These are phyloP conservation scores for Colletotrichum paranaense DNA, from an alignment of 2,329 filamentous ascomycete species.

Conservation along the genomic window DNA sequence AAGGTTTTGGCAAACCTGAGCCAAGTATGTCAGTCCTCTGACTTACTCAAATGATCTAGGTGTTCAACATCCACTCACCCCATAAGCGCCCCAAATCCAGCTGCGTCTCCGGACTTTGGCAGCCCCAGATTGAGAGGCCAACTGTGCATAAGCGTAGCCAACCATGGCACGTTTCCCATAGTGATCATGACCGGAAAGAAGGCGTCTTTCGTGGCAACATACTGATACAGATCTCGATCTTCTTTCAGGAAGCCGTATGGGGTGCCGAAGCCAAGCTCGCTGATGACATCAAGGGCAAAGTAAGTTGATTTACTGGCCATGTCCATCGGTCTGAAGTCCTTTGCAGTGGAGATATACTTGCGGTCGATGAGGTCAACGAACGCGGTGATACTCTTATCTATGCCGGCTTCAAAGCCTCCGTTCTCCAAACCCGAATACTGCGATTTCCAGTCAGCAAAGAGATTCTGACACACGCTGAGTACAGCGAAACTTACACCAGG, in stretches of 20 bases:
- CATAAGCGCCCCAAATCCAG: slow-evolving; percentile 48
- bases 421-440: slow-evolving; percentile 35
- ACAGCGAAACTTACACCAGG: slow-evolving; percentile 47
- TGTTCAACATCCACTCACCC: slow-evolving; percentile 33
- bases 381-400: slow-evolving; percentile 20
- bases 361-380: slow-evolving; percentile 32
- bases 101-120: slow-evolving; percentile 41
- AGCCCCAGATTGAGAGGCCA: slow-evolving; percentile 37
- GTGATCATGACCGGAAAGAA: slow-evolving; percentile 36
- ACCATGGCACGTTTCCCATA: slow-evolving; percentile 39
- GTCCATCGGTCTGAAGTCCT: slow-evolving; percentile 30
- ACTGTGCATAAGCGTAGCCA: slow-evolving; percentile 39
- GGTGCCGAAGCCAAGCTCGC: slow-evolving; percentile 41
- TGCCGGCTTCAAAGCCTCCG: slow-evolving; percentile 27
- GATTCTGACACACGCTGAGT: no score
- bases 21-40: neutral
- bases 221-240: slow-evolving; percentile 41
- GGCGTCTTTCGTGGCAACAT: slow-evolving; percentile 34
- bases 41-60: no score
- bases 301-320: slow-evolving; percentile 32
- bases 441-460: neutral
- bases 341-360: slow-evolving; percentile 32
- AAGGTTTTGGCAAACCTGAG: slow-evolving; percentile 43
- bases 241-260: slow-evolving; percentile 42
- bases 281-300: slow-evolving; percentile 42